Evolutionary conservation across 768 basidiomycete species (phyloP).

Genomic region (Leccinum broughii): DNA sequence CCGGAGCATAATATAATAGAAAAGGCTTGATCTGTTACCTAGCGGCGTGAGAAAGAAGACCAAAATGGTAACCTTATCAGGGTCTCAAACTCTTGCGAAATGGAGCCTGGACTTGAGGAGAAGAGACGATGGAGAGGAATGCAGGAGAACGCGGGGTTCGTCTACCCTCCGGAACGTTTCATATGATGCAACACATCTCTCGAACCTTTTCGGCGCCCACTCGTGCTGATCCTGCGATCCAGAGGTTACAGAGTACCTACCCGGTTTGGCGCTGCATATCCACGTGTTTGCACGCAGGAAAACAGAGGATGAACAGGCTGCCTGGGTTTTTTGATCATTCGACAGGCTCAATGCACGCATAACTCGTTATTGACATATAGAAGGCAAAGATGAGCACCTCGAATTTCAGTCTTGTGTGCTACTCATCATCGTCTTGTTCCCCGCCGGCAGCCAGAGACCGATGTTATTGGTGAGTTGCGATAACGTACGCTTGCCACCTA

Average conservation of each 20-base stretch:
- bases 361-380: slow-evolving; percentile 7
- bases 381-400: slow-evolving; percentile 5
- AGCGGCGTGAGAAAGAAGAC: too few relatives aligned
- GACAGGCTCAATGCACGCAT: background rate
- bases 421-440: background rate
- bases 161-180: slow-evolving; percentile 75
- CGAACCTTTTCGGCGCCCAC: background rate
- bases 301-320: slow-evolving; percentile 20
- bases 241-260: slow-evolving; percentile 82
- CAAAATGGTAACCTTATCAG: too few relatives aligned
- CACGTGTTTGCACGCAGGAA: slow-evolving; percentile 81
- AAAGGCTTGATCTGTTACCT: too few relatives aligned
- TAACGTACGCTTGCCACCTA: too few relatives aligned
- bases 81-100: too few relatives aligned
- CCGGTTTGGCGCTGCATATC: slow-evolving; percentile 70
- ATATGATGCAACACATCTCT: background rate
- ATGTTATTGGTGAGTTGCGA: too few relatives aligned
- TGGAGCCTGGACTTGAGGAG: slow-evolving; percentile 18
- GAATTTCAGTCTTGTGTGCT: background rate
- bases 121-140: slow-evolving; percentile 48
- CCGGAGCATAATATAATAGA: too few relatives aligned
- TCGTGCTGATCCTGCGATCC: slow-evolving; percentile 5
- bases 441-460: background rate
- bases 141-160: slow-evolving; percentile 89
- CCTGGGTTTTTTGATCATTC: slow-evolving; percentile 17